Evolutionary conservation across 306 rosid species (phyloP).

Genomic region (Phaseolus lunatus): DNA sequence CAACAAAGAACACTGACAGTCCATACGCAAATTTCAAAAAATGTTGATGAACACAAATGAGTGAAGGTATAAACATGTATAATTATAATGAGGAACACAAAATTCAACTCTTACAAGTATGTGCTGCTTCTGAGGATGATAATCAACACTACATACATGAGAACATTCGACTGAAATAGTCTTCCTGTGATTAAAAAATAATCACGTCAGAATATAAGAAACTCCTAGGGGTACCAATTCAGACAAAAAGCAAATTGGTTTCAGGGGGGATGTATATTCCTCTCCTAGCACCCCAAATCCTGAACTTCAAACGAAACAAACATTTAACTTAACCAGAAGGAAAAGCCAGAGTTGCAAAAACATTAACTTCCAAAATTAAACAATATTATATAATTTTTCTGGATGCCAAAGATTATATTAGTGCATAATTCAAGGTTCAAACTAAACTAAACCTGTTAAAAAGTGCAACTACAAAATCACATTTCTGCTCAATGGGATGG

Average conservation of each 20-base stretch:
- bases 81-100: conserved; percentile 26
- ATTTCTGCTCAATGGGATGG: conserved; percentile 5
- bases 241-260: conserved; percentile 25
- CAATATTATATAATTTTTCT: not conserved
- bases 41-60: conserved; percentile 3
- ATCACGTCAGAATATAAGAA: conserved; percentile 39
- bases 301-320: conserved; percentile 35
- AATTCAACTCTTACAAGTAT: conserved; percentile 72
- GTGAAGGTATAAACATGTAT: conserved; percentile 19
- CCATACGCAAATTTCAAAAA: conserved; percentile 32
- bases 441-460: not conserved
- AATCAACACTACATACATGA: conserved; percentile 80
- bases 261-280: conserved; percentile 22
- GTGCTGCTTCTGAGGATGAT: conserved; percentile 72
- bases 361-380: conserved; percentile 17
- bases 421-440: conserved; percentile 38
- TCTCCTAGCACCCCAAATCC: conserved; percentile 17
- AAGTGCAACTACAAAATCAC: conserved; percentile 10
- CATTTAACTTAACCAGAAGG: conserved; percentile 12
- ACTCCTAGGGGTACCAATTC: conserved; percentile 27
- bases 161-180: conserved; percentile 77
- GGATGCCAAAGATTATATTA: conserved; percentile 26
- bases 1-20: conserved; percentile 6
- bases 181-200: conserved; percentile 74
- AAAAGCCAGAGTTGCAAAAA: not conserved